Evolutionary conservation across 2,329 filamentous ascomycete species (phyloP).

Genomic region (Trichoderma harzianum): DNA sequence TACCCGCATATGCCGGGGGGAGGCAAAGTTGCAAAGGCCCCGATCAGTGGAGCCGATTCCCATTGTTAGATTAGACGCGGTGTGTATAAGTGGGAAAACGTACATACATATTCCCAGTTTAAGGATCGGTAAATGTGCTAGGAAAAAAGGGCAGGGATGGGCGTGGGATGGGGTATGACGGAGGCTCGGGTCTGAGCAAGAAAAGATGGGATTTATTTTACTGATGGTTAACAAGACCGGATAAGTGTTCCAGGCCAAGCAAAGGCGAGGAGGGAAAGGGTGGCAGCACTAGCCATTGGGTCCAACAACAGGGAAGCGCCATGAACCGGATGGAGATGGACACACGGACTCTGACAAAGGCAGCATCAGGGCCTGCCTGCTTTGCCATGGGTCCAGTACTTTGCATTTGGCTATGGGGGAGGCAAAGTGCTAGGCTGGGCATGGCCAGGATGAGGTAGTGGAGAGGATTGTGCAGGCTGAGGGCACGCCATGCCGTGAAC

Average conservation of each 20-base stretch:
- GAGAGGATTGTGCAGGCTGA: slow-evolving; percentile 19
- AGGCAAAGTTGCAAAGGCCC: slow-evolving; percentile 6
- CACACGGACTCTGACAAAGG: slow-evolving; percentile 1
- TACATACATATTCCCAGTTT: not conserved
- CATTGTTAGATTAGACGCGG: slow-evolving; percentile 15
- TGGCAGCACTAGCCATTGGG: slow-evolving; percentile 32
- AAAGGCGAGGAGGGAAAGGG: slow-evolving; percentile 19
- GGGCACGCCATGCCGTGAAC: slow-evolving; percentile 24
- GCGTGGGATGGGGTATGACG: slow-evolving; percentile 15
- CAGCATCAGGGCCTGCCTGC: slow-evolving; percentile 4
- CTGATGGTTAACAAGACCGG: slow-evolving; percentile 23
- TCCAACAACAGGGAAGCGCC: slow-evolving; percentile 24
- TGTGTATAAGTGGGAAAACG: slow-evolving; percentile 11
- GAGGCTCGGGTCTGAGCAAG: slow-evolving; percentile 12
- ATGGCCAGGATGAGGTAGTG: slow-evolving; percentile 8
- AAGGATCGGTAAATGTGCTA: not conserved
- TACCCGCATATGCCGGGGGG: slow-evolving; percentile 11
- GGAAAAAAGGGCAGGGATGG: not conserved
- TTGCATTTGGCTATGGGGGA: slow-evolving; percentile 6
- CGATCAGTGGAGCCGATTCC: slow-evolving; percentile 13
- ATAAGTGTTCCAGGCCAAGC: slow-evolving; percentile 26
- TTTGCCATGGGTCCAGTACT: not conserved
- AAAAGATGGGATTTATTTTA: not conserved
- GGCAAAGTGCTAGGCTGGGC: slow-evolving; percentile 14
- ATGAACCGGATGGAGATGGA: slow-evolving; percentile 18